Evolutionary conservation across 352 stramenopile species (phyloP).

Genomic region (Globisporangium takayamanum): DNA sequence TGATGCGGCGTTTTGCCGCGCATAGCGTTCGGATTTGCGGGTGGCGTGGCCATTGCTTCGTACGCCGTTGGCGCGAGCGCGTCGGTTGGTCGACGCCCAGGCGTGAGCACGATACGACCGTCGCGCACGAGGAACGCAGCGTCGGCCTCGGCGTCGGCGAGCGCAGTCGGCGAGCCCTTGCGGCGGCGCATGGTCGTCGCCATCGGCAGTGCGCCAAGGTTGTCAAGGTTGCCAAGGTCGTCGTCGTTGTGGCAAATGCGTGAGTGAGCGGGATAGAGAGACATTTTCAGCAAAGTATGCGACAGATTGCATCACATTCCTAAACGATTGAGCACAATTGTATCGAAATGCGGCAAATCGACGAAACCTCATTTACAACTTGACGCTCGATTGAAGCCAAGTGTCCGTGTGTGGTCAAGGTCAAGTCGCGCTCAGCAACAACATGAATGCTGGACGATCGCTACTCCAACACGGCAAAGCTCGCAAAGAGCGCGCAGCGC

Average conservation of each 20-base stretch:
- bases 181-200: constrained; percentile 7
- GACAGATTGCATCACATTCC: too few relatives aligned
- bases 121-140: constrained; percentile 18
- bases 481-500: constrained; percentile 23
- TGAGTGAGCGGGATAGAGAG: not conserved
- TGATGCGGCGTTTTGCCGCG: not conserved
- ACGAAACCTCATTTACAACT: not conserved
- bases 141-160: not conserved
- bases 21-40: constrained; percentile 3
- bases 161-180: constrained; percentile 5
- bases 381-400: not conserved
- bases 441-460: too few relatives aligned
- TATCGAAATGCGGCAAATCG: not conserved
- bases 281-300: not conserved
- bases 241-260: not conserved
- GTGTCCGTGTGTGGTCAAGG: not conserved
- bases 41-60: constrained; percentile 31
- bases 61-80: constrained; percentile 18
- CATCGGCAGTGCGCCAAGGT: not conserved
- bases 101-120: constrained; percentile 34
- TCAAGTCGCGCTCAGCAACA: constrained; percentile 1
- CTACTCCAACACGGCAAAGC: constrained; percentile 22
- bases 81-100: constrained; percentile 9
- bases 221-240: too few relatives aligned
- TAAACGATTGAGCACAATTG: not conserved